phyloP scores from a whole-genome alignment of 352 stramenopile genomes.

The Saprolegnia parasitica region DNA sequence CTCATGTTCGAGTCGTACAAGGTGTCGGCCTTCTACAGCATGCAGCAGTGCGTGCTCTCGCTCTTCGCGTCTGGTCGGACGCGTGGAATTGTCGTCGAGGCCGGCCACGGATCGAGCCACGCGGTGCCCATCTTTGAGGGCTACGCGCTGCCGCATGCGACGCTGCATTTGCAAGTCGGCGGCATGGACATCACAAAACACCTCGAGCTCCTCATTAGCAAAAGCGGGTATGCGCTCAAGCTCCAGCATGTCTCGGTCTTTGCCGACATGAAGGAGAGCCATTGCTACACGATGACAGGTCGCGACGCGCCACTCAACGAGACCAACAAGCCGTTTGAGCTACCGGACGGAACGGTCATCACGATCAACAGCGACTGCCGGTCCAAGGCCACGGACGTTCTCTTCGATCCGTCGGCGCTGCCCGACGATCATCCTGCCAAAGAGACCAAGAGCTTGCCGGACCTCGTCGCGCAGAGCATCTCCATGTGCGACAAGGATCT shows the following conservation, averaged over 20 bases:
- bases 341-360: conserved; percentile 82
- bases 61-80: conserved; percentile 85
- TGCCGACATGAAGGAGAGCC: conserved; percentile 81
- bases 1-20: conserved; percentile 85
- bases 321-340: conserved; percentile 61
- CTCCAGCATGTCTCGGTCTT: conserved; percentile 69
- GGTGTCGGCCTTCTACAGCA: conserved; percentile 76
- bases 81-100: conserved; percentile 78
- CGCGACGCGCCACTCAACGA: conserved; percentile 21
- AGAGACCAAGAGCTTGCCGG: conserved; percentile 75
- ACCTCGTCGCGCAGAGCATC: conserved; percentile 73
- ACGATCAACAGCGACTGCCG: conserved; percentile 78
- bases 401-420: conserved; percentile 84
- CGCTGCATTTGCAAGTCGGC: conserved; percentile 57
- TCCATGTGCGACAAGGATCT: conserved; percentile 82
- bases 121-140: conserved; percentile 84
- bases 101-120: conserved; percentile 80
- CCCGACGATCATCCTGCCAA: conserved; percentile 89
- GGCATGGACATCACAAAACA: conserved; percentile 73
- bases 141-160: conserved; percentile 63
- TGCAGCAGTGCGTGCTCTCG: conserved; percentile 79
- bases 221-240: conserved; percentile 68
- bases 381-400: conserved; percentile 56
- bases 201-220: conserved; percentile 59
- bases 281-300: conserved; percentile 19